phyloP scores from a whole-genome alignment of 352 stramenopile genomes.

The Globisporangium acanthophoron region DNA sequence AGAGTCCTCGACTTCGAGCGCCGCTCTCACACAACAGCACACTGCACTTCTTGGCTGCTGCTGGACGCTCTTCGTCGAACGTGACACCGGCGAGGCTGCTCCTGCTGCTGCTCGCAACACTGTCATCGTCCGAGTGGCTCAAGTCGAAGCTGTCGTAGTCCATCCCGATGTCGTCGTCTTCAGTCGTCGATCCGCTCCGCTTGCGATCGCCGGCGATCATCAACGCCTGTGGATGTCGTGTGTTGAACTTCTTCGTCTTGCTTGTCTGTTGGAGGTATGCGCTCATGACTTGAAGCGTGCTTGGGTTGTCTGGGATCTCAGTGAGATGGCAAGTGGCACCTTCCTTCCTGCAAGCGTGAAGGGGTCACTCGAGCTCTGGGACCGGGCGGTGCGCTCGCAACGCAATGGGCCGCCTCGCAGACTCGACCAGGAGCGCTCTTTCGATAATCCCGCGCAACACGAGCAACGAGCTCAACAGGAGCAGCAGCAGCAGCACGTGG shows the following conservation, averaged over 20 bases:
- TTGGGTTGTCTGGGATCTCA: too few species aligned
- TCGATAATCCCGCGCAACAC: too few species aligned
- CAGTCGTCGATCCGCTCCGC: constrained; percentile 6
- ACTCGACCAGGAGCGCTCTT: too few species aligned
- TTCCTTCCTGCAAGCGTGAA: too few species aligned
- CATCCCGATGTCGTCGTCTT: constrained; percentile 8
- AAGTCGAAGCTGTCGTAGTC: constrained; percentile 6
- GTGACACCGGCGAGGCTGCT: background rate
- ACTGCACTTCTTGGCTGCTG: constrained; percentile 16
- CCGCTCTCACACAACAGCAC: constrained; percentile 28
- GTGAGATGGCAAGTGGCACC: too few species aligned
- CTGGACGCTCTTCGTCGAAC: background rate
- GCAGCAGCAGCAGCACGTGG: too few species aligned
- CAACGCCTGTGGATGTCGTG: background rate
- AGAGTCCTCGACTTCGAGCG: constrained; percentile 55
- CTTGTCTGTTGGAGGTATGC: background rate
- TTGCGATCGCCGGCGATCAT: background rate
- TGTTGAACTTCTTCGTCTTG: background rate
- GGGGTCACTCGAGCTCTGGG: too few species aligned
- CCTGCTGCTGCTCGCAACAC: background rate
- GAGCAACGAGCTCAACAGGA: too few species aligned
- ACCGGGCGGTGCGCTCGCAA: too few species aligned
- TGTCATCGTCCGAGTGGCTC: background rate
- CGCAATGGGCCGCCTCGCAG: too few species aligned
- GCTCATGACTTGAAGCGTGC: background rate